Conservation (phyloP, 2,329 filamentous ascomycete species). For the Arthrinium puccinioides region DNA sequence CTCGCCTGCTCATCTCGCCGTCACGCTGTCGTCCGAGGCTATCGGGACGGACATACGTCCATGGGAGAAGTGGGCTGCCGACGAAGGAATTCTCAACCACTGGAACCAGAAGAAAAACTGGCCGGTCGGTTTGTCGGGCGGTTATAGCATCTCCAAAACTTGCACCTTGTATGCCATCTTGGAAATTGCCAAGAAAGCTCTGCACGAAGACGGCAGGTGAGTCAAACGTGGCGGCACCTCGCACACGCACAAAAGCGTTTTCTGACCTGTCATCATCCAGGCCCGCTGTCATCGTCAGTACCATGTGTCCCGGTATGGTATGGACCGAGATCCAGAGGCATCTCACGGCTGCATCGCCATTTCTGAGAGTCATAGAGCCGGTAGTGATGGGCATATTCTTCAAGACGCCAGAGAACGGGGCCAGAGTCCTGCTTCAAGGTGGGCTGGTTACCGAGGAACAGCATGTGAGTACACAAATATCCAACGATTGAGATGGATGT, state of each 20-base stretch:
- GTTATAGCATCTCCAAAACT: background rate
- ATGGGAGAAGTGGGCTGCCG: background rate
- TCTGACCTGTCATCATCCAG: background rate
- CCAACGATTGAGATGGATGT: background rate
- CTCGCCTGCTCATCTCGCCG: background rate
- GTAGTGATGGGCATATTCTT: background rate
- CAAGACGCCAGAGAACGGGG: background rate
- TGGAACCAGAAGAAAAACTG: slow-evolving; percentile 1
- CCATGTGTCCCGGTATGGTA: background rate
- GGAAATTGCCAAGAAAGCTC: background rate
- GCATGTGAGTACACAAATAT: background rate
- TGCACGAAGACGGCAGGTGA: background rate
- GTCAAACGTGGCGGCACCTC: background rate
- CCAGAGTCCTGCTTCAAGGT: background rate
- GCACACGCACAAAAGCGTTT: background rate
- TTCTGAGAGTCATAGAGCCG: background rate
- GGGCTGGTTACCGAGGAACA: background rate
- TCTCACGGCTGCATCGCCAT: background rate
- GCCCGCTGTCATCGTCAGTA: background rate
- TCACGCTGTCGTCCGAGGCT: background rate
- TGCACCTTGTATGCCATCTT: background rate
- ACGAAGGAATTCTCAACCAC: background rate
- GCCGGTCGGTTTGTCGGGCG: background rate
- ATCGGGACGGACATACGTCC: background rate
- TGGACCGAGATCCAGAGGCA: background rate